Evolutionary conservation across 306 rosid genomes (phyloP).

Genomic region (Prunus campanulata): DNA sequence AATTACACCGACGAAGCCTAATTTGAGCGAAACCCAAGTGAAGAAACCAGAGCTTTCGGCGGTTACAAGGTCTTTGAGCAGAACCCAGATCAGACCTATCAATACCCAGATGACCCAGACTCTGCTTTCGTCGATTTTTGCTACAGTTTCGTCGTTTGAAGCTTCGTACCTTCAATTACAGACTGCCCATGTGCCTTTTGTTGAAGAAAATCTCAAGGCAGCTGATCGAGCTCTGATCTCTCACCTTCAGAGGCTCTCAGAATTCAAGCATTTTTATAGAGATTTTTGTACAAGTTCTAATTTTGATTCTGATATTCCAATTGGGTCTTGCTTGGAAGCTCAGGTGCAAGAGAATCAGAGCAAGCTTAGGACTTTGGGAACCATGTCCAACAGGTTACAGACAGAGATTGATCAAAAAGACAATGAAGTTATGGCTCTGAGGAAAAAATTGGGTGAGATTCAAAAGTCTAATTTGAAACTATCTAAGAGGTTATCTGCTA

Average conservation of each 20-base stretch:
- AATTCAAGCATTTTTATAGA: conserved; percentile 52
- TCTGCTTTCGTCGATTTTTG: conserved; percentile 70
- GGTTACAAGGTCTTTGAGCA: conserved; percentile 13
- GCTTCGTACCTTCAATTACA: conserved; percentile 89
- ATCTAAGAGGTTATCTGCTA: conserved; percentile 57
- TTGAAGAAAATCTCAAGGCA: conserved; percentile 54
- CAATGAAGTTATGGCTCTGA: conserved; percentile 56
- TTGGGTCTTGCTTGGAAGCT: conserved; percentile 77
- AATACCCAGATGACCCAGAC: conserved; percentile 40
- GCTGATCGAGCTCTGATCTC: conserved; percentile 85
- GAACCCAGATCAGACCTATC: conserved; percentile 33
- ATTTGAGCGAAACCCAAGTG: conserved; percentile 8
- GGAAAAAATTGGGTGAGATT: conserved; percentile 57
- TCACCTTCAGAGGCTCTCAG: conserved; percentile 79
- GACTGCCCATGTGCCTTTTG: conserved; percentile 84
- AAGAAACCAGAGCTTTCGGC: conserved; percentile 16
- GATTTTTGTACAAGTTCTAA: conserved; percentile 35
- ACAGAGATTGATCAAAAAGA: conserved; percentile 78
- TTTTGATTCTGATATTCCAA: conserved; percentile 32
- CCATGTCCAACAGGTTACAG: conserved; percentile 75
- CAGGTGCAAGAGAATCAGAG: conserved; percentile 94
- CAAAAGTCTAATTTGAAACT: conserved; percentile 53
- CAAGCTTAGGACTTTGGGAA: conserved; percentile 82
- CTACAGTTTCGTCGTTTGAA: conserved; percentile 80
- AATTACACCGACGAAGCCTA: conserved; percentile 14